A percentile compares a stretch with the other conserved stretches of the same genome.
Conservation (phyloP, 176 grass and related monocot genomes). For the Juncus inflexus region DNA sequence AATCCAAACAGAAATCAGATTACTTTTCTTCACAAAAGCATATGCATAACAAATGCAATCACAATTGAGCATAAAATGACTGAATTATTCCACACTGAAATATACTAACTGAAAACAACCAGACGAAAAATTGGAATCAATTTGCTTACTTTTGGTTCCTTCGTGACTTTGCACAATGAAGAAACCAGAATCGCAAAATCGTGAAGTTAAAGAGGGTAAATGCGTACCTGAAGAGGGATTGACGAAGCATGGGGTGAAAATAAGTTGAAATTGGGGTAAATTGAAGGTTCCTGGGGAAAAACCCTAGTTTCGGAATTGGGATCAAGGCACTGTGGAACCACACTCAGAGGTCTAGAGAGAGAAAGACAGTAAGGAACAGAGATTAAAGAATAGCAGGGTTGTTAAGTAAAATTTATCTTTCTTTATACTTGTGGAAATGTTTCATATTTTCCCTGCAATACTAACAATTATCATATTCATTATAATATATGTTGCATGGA, state of each 20-base stretch:
- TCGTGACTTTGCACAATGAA: neutral
- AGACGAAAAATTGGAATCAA: neutral
- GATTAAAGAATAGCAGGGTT: no score
- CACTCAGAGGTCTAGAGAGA: neutral
- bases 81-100: neutral
- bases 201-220: neutral
- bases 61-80: neutral
- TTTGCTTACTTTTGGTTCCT: neutral
- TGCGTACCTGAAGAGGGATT: constrained; percentile 3
- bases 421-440: no score
- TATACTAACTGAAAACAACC: neutral
- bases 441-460: no score
- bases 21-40: neutral
- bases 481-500: no score
- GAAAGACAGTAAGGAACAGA: neutral
- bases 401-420: no score
- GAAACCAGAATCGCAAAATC: neutral
- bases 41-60: neutral
- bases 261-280: neutral
- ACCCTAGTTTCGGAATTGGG: neutral
- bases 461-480: no score
- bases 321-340: neutral
- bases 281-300: neutral
- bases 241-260: neutral
- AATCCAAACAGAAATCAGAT: neutral